phyloP scores from a whole-genome alignment of 2,329 filamentous ascomycete species.

The Didymella arachidicola region DNA sequence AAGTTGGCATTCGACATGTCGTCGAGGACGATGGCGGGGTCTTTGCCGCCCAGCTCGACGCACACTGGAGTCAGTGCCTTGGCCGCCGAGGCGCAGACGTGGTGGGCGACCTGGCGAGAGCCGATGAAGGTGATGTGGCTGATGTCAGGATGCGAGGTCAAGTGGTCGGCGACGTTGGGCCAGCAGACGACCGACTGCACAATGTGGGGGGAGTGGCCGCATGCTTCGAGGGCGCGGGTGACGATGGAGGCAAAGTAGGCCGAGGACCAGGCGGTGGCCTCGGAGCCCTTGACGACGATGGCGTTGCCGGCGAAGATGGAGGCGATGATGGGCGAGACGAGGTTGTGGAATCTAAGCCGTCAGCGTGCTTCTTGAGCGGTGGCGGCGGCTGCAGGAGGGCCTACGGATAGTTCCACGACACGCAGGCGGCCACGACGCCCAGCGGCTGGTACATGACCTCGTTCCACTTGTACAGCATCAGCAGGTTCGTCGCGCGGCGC shows the following conservation, averaged over 20 bases:
- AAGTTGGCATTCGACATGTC: conserved; percentile 72
- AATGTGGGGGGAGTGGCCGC: conserved; percentile 81
- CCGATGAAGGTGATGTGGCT: conserved; percentile 96
- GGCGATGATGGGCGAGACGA: conserved; percentile 89
- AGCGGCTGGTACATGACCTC: conserved; percentile 89
- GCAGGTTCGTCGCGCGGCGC: conserved; percentile 80
- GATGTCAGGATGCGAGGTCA: conserved; percentile 86
- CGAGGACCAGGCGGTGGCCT: conserved; percentile 94
- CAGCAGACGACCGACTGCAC: conserved; percentile 89
- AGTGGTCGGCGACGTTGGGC: conserved; percentile 78
- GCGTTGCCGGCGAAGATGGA: conserved; percentile 90
- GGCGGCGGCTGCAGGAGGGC: too few relatives aligned
- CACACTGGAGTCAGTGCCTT: conserved; percentile 86
- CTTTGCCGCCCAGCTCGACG: conserved; percentile 93
- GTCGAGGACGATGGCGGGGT: conserved; percentile 88
- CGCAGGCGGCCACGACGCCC: conserved; percentile 88
- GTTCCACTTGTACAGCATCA: conserved; percentile 96
- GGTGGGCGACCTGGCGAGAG: conserved; percentile 82
- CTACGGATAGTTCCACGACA: conserved; percentile 68
- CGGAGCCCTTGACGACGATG: conserved; percentile 91
- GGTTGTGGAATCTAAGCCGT: conserved; percentile 75
- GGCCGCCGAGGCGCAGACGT: conserved; percentile 86
- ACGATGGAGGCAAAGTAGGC: conserved; percentile 82
- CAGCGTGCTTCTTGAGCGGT: too few relatives aligned
- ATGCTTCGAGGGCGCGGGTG: conserved; percentile 78